Evolutionary conservation across 140 eudicot genomes (phyloP).

Genomic region (Senecio squalidus): DNA sequence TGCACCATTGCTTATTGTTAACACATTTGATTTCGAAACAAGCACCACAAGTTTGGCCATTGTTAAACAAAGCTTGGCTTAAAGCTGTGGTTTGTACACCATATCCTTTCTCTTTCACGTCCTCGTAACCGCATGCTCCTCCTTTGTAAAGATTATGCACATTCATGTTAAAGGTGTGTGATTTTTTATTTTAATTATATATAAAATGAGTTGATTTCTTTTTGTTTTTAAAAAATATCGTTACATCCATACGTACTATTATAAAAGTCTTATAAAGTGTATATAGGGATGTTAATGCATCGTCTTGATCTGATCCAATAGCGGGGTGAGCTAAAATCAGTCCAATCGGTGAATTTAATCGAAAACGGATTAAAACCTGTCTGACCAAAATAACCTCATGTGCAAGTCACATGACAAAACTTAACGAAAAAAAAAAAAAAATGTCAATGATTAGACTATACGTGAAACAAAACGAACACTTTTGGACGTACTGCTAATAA

Average conservation of each 20-base stretch:
- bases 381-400: too few species aligned
- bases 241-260: not conserved
- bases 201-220: not conserved
- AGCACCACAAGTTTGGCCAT: conserved; percentile 59
- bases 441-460: too few species aligned
- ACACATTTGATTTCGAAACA: conserved; percentile 61
- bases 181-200: not conserved
- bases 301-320: too few species aligned
- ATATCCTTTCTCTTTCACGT: conserved; percentile 39
- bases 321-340: too few species aligned
- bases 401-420: too few species aligned
- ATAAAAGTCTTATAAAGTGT: too few species aligned
- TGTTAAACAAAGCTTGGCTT: conserved; percentile 48
- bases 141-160: conserved; percentile 19
- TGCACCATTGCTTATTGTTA: conserved; percentile 36
- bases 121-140: conserved; percentile 73
- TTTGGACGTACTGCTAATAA: too few species aligned
- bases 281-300: too few species aligned
- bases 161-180: not conserved
- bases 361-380: too few species aligned
- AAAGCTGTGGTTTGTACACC: conserved; percentile 52
- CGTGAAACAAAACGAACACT: too few species aligned
- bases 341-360: too few species aligned
- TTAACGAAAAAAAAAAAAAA: too few species aligned
- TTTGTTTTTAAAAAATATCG: not conserved